Conservation (phyloP, 768 basidiomycete genomes). For the Pisolithus microcarpus region DNA sequence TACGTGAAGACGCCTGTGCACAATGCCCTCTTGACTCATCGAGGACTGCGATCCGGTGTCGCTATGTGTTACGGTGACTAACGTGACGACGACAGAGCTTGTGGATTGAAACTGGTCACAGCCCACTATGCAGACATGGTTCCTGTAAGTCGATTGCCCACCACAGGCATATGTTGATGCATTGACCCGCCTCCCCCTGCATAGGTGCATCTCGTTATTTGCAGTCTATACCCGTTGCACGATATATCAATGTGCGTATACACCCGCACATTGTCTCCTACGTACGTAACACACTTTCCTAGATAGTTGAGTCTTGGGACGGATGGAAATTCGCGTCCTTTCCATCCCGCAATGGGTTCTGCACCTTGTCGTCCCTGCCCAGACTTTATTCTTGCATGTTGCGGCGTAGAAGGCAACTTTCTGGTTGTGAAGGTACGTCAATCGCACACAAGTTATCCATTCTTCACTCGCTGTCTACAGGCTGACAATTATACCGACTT, state of each 20-base stretch:
- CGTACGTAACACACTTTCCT: background rate
- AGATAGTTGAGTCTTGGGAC: conserved; percentile 64
- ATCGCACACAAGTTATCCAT: background rate
- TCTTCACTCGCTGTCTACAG: conserved; percentile 21
- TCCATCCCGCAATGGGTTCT: conserved; percentile 1
- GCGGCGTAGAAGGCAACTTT: conserved; percentile 87
- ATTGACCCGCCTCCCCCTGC: background rate
- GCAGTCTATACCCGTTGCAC: conserved; percentile 80
- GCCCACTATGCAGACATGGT: conserved; percentile 78
- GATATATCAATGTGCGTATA: conserved; percentile 68
- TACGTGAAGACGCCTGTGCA: no score
- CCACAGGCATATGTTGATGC: background rate
- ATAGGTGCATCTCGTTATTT: conserved; percentile 74
- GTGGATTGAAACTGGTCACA: conserved; percentile 60
- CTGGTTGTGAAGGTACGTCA: conserved; percentile 61
- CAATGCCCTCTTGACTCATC: no score
- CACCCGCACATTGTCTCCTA: no score
- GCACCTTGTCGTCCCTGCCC: background rate
- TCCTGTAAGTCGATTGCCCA: conserved; percentile 51
- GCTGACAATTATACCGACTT: conserved; percentile 84
- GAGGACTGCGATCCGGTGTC: conserved; percentile 44
- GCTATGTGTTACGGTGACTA: conserved; percentile 84
- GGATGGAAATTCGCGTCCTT: conserved; percentile 76
- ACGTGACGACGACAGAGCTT: conserved; percentile 78
- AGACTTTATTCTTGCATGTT: conserved; percentile 74